A percentile compares a stretch with the other conserved stretches of the same genome.
These are phyloP conservation scores for Miamiensis avidus DNA, from an alignment of 169 alveolate genomes.

Conservation along the genomic window DNA sequence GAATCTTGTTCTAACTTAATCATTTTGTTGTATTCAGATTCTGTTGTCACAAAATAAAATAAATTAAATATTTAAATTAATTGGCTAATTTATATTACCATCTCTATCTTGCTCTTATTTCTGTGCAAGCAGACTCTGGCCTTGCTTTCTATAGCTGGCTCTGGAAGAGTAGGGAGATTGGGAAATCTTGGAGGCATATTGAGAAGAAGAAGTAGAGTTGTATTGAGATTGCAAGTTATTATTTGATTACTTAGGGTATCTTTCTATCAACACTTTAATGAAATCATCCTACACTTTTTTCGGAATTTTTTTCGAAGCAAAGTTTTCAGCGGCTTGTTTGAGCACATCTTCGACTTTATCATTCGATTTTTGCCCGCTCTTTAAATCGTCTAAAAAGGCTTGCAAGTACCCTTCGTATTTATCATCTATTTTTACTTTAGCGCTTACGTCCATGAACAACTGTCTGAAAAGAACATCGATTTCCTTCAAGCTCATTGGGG, in stretches of 20 bases:
- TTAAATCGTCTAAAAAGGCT: background rate
- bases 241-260: background rate
- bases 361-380: background rate
- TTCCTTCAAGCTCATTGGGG: too few species aligned
- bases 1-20: too few species aligned
- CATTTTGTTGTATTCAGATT: too few species aligned
- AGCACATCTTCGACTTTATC: background rate
- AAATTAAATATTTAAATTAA: too few species aligned
- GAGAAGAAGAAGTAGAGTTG: too few species aligned
- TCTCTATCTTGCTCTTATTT: background rate
- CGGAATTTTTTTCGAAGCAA: background rate
- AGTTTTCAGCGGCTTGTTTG: background rate
- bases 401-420: background rate
- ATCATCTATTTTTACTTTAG: background rate
- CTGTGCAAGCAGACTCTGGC: background rate
- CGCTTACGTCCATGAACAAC: too few species aligned
- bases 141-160: background rate
- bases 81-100: background rate
- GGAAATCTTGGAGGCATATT: too few species aligned
- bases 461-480: too few species aligned
- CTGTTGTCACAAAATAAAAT: too few species aligned
- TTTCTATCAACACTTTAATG: background rate
- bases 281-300: background rate
- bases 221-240: too few species aligned
- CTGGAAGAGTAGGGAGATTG: background rate